A percentile compares a stretch with the other conserved stretches of the same genome.
Evolutionary conservation across 1,284 basidiomycete genomes (phyloP).

Genomic region (Cryptococcus sp.): DNA sequence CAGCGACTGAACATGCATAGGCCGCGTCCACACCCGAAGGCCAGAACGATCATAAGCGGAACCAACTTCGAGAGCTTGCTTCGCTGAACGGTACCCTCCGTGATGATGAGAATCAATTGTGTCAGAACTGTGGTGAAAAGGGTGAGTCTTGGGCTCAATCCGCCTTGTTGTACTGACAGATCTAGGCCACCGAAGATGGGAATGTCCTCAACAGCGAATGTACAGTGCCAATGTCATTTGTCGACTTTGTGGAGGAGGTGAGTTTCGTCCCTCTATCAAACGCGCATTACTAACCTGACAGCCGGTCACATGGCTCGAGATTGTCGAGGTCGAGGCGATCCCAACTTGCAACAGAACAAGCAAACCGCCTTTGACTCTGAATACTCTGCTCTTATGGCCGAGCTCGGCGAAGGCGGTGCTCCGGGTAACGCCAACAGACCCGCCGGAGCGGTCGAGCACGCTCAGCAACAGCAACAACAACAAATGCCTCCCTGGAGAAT

Average conservation of each 20-base stretch:
- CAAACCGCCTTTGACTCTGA: slow-evolving; percentile 78
- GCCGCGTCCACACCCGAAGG: slow-evolving; percentile 98
- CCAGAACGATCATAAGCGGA: slow-evolving; percentile 99
- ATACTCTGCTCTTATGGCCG: slow-evolving; percentile 95
- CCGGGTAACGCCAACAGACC: slow-evolving; percentile 30
- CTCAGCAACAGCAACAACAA: slow-evolving; percentile 16
- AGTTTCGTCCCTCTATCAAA: slow-evolving; percentile 5
- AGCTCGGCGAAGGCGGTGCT: slow-evolving; percentile 72
- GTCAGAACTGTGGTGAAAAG: slow-evolving; percentile 90
- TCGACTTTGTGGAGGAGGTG: slow-evolving; percentile 80
- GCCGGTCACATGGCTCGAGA: slow-evolving; percentile 93
- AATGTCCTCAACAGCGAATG: slow-evolving; percentile 92
- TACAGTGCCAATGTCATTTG: slow-evolving; percentile 98
- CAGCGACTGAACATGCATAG: slow-evolving; percentile 47
- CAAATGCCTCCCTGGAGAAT: slow-evolving; percentile 52
- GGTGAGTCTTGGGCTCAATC: slow-evolving; percentile 20
- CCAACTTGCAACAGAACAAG: slow-evolving; percentile 47
- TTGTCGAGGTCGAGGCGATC: slow-evolving; percentile 62
- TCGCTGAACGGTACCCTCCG: slow-evolving; percentile 97
- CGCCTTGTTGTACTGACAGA: not conserved
- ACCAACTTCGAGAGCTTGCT: slow-evolving; percentile 95
- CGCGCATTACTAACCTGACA: slow-evolving; percentile 4
- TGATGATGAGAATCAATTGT: slow-evolving; percentile 98
- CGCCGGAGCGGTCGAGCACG: slow-evolving; percentile 11
- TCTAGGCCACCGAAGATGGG: slow-evolving; percentile 78